These are phyloP conservation scores for Quercus dentata DNA, from an alignment of 306 rosid species.

Conservation along the genomic window DNA sequence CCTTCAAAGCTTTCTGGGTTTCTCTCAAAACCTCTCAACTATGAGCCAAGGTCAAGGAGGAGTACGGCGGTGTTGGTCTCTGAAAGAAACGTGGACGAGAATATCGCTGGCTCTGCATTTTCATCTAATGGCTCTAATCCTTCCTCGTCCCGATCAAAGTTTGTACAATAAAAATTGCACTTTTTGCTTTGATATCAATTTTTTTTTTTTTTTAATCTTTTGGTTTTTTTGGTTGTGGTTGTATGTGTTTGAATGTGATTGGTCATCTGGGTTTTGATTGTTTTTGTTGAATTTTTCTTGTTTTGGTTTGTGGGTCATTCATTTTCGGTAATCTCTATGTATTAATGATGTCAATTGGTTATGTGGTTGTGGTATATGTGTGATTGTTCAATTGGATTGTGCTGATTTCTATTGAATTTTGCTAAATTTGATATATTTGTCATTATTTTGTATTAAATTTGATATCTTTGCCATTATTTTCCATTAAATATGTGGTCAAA, in stretches of 20 bases:
- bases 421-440: neutral
- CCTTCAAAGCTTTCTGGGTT: neutral
- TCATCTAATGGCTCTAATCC: slow-evolving; percentile 29
- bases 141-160: slow-evolving; percentile 40
- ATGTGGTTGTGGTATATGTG: neutral
- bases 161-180: neutral
- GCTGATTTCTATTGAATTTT: neutral
- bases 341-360: neutral
- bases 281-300: neutral
- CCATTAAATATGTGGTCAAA: neutral
- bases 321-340: neutral
- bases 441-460: neutral
- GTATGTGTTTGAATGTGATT: neutral
- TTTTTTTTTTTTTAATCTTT: neutral
- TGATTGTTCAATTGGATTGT: neutral
- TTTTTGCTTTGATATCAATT: too few relatives aligned
- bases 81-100: slow-evolving; percentile 24
- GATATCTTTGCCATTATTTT: neutral
- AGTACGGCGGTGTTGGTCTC: slow-evolving; percentile 20
- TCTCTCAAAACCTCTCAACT: slow-evolving; percentile 10
- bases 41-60: slow-evolving; percentile 22
- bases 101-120: slow-evolving; percentile 11
- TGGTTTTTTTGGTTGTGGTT: neutral
- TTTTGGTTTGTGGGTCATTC: neutral
- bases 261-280: neutral